A percentile compares a stretch with the other conserved stretches of the same genome.
Evolutionary conservation across 2,329 filamentous ascomycete genomes (phyloP).

Genomic region (Neofusicoccum sp.): DNA sequence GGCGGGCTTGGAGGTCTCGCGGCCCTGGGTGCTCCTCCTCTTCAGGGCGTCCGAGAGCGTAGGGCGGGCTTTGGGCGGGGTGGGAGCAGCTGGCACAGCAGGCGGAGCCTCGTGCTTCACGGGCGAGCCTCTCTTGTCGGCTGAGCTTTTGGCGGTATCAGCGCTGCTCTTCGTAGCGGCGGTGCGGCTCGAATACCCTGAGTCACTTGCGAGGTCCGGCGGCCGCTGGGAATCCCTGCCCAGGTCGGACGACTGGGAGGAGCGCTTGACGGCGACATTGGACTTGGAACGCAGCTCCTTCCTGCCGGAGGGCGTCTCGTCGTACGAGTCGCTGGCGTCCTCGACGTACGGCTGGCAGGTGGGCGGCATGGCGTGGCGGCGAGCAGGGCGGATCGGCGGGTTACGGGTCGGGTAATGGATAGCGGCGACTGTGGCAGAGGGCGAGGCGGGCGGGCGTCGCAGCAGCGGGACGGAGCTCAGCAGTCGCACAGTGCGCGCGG

Average conservation of each 20-base stretch:
- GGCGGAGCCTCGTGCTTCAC: not conserved
- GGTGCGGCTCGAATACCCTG: conserved; percentile 61
- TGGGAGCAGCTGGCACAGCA: not conserved
- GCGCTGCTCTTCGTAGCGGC: conserved; percentile 51
- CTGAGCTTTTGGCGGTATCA: conserved; percentile 49
- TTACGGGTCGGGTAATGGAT: conserved; percentile 15
- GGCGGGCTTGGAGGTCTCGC: not conserved
- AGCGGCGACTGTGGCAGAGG: conserved; percentile 4
- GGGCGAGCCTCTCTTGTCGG: conserved; percentile 7
- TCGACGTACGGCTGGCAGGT: conserved; percentile 2
- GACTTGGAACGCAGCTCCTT: conserved; percentile 31
- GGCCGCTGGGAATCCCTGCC: conserved; percentile 28
- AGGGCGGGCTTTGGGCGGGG: not conserved
- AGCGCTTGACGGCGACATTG: conserved; percentile 51
- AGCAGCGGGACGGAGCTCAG: not conserved
- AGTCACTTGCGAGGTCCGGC: conserved; percentile 56
- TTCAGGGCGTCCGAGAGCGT: not conserved
- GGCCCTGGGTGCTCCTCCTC: not conserved
- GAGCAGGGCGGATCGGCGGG: conserved; percentile 1
- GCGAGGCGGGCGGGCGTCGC: not conserved
- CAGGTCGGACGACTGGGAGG: conserved; percentile 36
- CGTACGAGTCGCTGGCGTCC: not conserved
- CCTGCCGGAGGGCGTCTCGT: not conserved
- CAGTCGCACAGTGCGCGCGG: conserved; percentile 12
- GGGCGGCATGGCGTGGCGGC: not conserved